These are phyloP conservation scores for Solanum pinnatisectum DNA, from an alignment of 257 asterid species.

Conservation along the genomic window DNA sequence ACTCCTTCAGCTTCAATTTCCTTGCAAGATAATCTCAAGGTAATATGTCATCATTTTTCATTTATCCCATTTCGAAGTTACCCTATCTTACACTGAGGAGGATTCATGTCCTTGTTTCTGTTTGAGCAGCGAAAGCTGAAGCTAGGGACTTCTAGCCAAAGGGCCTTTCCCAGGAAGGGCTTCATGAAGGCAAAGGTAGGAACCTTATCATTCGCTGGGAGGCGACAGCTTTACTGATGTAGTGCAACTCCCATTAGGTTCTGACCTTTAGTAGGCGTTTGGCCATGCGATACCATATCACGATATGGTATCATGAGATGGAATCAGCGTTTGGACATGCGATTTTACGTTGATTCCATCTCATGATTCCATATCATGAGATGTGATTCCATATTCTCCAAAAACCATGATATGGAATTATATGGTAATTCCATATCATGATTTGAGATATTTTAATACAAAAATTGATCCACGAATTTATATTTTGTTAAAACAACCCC, in stretches of 20 bases:
- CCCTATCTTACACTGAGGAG: background rate
- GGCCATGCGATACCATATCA: too few relatives aligned
- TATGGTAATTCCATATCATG: too few relatives aligned
- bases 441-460: too few relatives aligned
- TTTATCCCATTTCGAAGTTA: background rate
- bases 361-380: too few relatives aligned
- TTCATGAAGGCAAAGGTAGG: constrained; percentile 35
- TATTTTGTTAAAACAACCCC: too few relatives aligned
- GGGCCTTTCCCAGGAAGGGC: constrained; percentile 24
- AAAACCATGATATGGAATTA: too few relatives aligned
- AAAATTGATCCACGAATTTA: too few relatives aligned
- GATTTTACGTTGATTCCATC: too few relatives aligned
- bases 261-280: background rate
- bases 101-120: background rate
- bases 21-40: constrained; percentile 30
- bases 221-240: background rate
- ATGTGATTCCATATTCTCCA: too few relatives aligned
- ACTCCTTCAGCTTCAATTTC: constrained; percentile 21
- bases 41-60: background rate
- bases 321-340: too few relatives aligned
- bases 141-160: constrained; percentile 26
- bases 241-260: background rate
- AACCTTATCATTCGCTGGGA: background rate
- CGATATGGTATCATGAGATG: too few relatives aligned
- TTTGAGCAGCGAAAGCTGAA: constrained; percentile 33